Base-by-base conservation (phyloP, 345 rosid species). In the Camelina neglecta region DNA sequence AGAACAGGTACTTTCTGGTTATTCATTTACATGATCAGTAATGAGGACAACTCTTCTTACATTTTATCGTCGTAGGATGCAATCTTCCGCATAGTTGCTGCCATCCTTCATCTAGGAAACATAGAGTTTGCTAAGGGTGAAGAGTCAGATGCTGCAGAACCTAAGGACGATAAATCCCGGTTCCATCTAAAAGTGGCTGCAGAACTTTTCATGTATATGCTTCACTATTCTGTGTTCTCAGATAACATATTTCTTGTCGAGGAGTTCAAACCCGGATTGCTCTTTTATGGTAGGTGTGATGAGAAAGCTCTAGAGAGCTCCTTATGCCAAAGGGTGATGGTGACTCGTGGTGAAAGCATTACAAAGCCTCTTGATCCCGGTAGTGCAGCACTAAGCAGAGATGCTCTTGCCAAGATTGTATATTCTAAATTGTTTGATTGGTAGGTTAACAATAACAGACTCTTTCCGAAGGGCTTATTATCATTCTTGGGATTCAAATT, bases 371-470 rank as follows among this genome's bases (percentile, higher is more conserved):
- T 92, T 75, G 96, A 92, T 82, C 99, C 99, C 20, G 90, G 81
- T 58, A 66, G 93, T 75, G 99, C 98, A 67, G 86, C 83, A 53
- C 65, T 92, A 66, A 90, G 87, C 76, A 85, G 99, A 85, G 99
- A 95, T 88, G 94, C 98, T 56, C 87, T 95, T 84, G 98, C 99
- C 56, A 95, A 90, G 84, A 84, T 84, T 83, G 94, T 90, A 45
- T 95, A 95, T 81, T 86, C 99, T n/a, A 95, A 88, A 81, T 80
- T 95, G 78, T 95, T 95, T 80, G 99, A 95, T 80, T 95, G 99
- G 99, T 90, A 83, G 68, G 90, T 74, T 68, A 42, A 56, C 64
- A 48, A 20, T 10, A 38, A 15, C 4, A 0, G 56, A 57, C 54
- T 64, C 39, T 26, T 47, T 71, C 67, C 8, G 0, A 47, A 64